A percentile compares a stretch with the other conserved stretches of the same genome.
Conservation (phyloP, 2,329 filamentous ascomycete species). For the Nemania serpens region DNA sequence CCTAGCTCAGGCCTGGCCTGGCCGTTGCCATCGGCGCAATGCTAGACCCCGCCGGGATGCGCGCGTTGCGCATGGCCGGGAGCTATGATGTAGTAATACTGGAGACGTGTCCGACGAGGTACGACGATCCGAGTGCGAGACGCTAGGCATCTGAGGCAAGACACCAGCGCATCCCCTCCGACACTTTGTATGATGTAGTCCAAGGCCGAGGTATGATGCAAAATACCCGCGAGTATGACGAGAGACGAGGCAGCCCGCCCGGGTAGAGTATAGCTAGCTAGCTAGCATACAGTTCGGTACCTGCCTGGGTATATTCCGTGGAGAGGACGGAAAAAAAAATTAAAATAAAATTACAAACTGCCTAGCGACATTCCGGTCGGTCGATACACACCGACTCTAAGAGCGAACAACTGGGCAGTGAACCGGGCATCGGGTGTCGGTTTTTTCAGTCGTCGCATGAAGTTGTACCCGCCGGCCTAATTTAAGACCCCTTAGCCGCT, state of each 20-base stretch:
- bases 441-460: not conserved
- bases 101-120: not conserved
- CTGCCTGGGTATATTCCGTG: no score
- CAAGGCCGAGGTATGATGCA: no score
- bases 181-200: no score
- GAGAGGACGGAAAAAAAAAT: no score
- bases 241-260: no score
- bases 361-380: no score
- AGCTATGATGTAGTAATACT: constrained; percentile 7
- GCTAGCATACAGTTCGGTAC: no score
- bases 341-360: no score
- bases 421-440: not conserved
- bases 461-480: constrained; percentile 16
- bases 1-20: not conserved
- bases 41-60: constrained; percentile 20
- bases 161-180: no score
- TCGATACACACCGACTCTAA: not conserved
- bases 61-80: constrained; percentile 11
- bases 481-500: constrained; percentile 12
- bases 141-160: no score
- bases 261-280: no score
- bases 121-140: constrained; percentile 6
- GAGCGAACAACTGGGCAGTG: not conserved
- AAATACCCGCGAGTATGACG: no score
- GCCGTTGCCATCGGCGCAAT: constrained; percentile 14